Evolutionary conservation across 306 rosid species (phyloP).

Genomic region (Vigna mungo): DNA sequence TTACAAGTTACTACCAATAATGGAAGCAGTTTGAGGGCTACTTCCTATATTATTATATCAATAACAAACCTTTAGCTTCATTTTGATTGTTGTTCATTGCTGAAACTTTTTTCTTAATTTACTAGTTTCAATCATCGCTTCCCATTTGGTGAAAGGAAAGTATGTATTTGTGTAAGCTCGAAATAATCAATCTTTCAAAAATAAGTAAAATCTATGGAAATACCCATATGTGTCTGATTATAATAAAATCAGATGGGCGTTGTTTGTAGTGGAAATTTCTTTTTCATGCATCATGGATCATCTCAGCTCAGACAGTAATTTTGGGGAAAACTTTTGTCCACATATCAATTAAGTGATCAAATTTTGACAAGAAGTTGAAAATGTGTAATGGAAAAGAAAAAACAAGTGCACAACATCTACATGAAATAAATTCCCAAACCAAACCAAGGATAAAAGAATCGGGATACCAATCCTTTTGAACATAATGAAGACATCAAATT

Average conservation of each 20-base stretch:
- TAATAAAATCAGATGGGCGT: neutral
- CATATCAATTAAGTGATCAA: neutral
- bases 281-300: neutral
- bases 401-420: neutral
- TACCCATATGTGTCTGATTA: neutral
- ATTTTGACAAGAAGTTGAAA: neutral
- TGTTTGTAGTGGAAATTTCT: neutral
- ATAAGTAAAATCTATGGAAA: neutral
- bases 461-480: too few species aligned
- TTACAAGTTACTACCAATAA: neutral
- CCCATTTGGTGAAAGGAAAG: neutral
- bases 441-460: too few species aligned
- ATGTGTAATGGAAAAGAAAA: neutral
- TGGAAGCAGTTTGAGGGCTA: neutral
- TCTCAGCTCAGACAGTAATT: neutral
- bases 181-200: neutral
- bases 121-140: neutral
- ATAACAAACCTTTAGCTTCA: neutral
- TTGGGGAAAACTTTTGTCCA: neutral
- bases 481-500: too few species aligned
- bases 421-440: neutral
- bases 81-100: neutral
- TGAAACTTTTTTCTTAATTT: neutral
- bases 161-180: neutral
- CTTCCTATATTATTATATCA: neutral